phyloP scores from a whole-genome alignment of 2,329 filamentous ascomycete species.

The Aspergillus carbonarius region DNA sequence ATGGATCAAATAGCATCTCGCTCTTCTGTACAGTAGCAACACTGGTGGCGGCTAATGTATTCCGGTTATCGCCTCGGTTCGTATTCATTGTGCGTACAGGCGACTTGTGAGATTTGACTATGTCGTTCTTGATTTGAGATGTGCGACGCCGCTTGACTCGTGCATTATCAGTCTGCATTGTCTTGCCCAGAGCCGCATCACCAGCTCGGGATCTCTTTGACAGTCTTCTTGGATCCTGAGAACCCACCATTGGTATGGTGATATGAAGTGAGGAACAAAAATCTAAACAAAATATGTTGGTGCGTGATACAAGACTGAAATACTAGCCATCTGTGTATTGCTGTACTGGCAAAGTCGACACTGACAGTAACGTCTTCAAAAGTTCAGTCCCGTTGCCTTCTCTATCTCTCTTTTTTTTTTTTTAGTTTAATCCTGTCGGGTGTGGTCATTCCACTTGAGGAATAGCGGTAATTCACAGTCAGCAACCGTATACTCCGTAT shows the following conservation, averaged over 20 bases:
- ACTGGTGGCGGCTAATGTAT: not conserved
- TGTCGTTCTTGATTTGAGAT: slow-evolving; percentile 20
- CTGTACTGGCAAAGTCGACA: not conserved
- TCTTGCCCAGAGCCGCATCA: slow-evolving; percentile 27
- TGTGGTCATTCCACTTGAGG: not conserved
- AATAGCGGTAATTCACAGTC: not conserved
- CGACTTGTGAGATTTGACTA: slow-evolving; percentile 20
- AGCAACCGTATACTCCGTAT: not conserved
- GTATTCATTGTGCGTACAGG: not conserved
- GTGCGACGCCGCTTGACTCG: slow-evolving; percentile 33
- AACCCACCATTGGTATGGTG: slow-evolving; percentile 18
- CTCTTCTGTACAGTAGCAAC: slow-evolving; percentile 14
- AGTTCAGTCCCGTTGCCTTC: not conserved
- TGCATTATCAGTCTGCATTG: slow-evolving; percentile 23
- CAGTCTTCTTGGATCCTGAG: slow-evolving; percentile 20
- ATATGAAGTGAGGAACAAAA: not conserved
- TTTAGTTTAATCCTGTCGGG: not conserved
- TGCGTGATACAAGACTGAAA: not conserved
- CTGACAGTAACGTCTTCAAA: not conserved
- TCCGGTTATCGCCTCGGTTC: not conserved
- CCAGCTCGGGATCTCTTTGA: slow-evolving; percentile 33
- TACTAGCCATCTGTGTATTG: not conserved
- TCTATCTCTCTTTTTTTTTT: not conserved
- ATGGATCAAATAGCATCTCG: slow-evolving; percentile 25
- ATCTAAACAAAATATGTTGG: not conserved